These are phyloP conservation scores for Magnaporthales sp. DNA, from an alignment of 2,329 filamentous ascomycete genomes.

Conservation along the genomic window DNA sequence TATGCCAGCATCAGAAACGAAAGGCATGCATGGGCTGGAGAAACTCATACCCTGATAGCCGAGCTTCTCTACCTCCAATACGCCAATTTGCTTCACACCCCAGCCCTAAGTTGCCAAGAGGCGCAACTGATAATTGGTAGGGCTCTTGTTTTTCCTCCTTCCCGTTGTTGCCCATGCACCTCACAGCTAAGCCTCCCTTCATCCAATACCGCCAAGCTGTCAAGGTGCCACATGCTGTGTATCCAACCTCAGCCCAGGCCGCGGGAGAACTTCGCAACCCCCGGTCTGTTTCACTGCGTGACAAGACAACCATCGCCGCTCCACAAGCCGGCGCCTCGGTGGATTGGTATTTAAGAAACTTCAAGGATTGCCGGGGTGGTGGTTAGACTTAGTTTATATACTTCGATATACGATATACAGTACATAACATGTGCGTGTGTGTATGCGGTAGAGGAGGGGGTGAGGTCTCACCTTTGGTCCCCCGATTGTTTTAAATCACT, in stretches of 20 bases:
- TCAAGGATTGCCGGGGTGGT: neutral
- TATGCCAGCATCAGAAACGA: neutral
- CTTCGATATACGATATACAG: no score
- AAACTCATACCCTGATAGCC: neutral
- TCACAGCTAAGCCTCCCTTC: no score
- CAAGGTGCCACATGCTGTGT: neutral
- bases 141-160: neutral
- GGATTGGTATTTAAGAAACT: neutral
- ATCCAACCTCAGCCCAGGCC: neutral
- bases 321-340: neutral
- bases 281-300: neutral
- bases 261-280: neutral
- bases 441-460: no score
- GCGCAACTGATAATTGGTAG: no score
- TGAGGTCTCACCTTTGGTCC: neutral
- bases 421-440: neutral
- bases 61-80: neutral
- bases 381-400: no score
- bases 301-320: neutral
- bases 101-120: no score
- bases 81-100: no score
- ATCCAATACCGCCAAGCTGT: no score
- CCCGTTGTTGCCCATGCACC: neutral
- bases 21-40: neutral
- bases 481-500: neutral